Base-by-base conservation (phyloP, 139 green algal species). In the Choricystis sp. region DNA sequence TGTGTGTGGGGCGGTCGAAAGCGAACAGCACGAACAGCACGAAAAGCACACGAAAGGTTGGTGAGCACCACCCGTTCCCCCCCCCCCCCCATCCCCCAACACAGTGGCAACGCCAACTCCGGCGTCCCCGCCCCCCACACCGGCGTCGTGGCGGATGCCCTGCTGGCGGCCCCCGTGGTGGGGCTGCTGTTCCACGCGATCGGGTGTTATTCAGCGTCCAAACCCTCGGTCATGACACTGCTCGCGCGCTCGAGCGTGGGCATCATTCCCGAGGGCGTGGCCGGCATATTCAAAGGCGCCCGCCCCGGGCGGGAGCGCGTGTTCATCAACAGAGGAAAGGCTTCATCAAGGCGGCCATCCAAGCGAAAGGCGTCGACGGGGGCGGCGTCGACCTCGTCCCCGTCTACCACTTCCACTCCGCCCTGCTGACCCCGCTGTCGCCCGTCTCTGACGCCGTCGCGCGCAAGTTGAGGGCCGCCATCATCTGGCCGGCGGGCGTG, bases 251-350 rank as follows among this genome's bases (percentile, higher is more conserved):
- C 25, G 31, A 64, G 56, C 29, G 66, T 56, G 29, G 59, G 68
- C 19, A 25, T 64, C 58, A 58, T 69, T 14, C 40, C 56, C 19
- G 68, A 73, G 28, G 68, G 68, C 63, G 62, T 73, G 26, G 68
- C 68, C 27, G 68, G 68, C 24, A 56, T 73, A 2, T 69, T 66
- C 40, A 31, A 57, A 20, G 68, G 9, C 9, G 40, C 40, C 9
- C 40, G 40, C 40, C 9, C 9, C 9, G 40, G 40, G 9, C 23
- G 20, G 9, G 48, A 60, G 5, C 40, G 25, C 19, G 61, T 59
- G 48, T 31, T 24, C 25, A 25, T 66, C 40, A 59, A 49, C 48
- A 31, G 1, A 31, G 61, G 23, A 60, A 22, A 21, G 61, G 61
- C 31, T 60, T 66, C 48, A 31, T 66, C 40, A 14, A 40, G 14